Evolutionary conservation across 2,329 filamentous ascomycete species (phyloP).

Genomic region (Fusarium palustre): DNA sequence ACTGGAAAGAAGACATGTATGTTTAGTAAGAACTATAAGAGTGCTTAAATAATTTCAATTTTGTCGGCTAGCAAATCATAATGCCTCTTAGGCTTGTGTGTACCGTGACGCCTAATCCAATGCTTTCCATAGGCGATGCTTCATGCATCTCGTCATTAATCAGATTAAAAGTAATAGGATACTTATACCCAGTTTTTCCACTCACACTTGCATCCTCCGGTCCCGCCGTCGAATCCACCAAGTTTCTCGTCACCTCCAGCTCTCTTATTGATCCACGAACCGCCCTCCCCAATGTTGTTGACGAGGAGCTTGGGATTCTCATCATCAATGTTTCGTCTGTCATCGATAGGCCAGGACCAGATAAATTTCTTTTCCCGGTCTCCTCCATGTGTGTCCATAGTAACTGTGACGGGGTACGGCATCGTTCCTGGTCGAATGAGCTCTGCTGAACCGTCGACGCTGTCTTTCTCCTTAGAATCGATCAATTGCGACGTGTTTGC

Average conservation of each 20-base stretch:
- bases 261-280: slow-evolving; percentile 65
- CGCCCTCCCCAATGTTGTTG: slow-evolving; percentile 64
- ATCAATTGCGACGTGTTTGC: slow-evolving; percentile 58
- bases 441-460: slow-evolving; percentile 47
- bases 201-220: slow-evolving; percentile 70
- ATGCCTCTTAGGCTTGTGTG: slow-evolving; percentile 3
- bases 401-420: slow-evolving; percentile 72
- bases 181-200: slow-evolving; percentile 65
- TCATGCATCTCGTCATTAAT: slow-evolving; percentile 21
- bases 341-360: slow-evolving; percentile 65
- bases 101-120: slow-evolving; percentile 27
- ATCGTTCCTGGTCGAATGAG: slow-evolving; percentile 66
- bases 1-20: not conserved
- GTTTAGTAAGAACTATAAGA: not conserved
- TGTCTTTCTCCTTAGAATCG: slow-evolving; percentile 46
- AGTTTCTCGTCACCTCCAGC: slow-evolving; percentile 58
- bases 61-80: not conserved
- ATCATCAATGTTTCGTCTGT: slow-evolving; percentile 58
- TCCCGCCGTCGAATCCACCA: slow-evolving; percentile 73
- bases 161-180: slow-evolving; percentile 18
- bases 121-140: slow-evolving; percentile 34
- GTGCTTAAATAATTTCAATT: not conserved
- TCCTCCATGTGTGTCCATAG: slow-evolving; percentile 72
- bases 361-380: slow-evolving; percentile 63
- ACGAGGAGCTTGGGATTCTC: slow-evolving; percentile 59